Base-by-base conservation (phyloP, 768 basidiomycete species). In the Trametes villosa region DNA sequence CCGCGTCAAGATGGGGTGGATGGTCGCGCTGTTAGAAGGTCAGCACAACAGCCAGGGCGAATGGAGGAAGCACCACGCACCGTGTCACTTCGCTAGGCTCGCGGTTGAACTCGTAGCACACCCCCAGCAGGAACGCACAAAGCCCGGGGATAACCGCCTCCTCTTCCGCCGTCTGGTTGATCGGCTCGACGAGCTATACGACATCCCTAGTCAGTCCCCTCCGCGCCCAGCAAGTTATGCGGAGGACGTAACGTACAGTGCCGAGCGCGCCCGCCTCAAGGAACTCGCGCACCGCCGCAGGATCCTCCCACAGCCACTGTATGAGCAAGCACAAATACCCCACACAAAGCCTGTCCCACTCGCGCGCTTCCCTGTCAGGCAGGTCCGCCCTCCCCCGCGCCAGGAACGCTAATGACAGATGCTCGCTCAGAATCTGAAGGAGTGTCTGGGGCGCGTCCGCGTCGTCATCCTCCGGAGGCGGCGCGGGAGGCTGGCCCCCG, bases 281-380 rank as follows among this genome's bases (percentile, higher is more conserved):
- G 69, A 98, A 96, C 70, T 92, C 94, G 62, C 87, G 82, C 52
- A 97, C 94, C 0, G 91, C 88, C 53, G 80, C 83, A 0, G 95
- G 87, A 67, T 97, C 96, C 68, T 98, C 96, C 96, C 96, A 99
- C 8, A 97, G 79, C 97, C 97, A 99, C 63, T 95, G 93, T 4
- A 86, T 81, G 31, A 99, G 79, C 54, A 97, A 73, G 48, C 85
- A 84, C 34, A 98, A 78, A 70, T 98, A 96, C 0, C 88, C 91
- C 9, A 92, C 86, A 68, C 95, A 87, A 47, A 96, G 78, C 59
- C 94, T 81, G 63, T 94, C 94, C 94, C 95, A 98, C 68, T 97
- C 96, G 49, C 89, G 79, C 15, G 85, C 81, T 67, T 96, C 92
- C 45, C 80, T 79, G 38, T 86, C 86, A 6, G 87, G 86, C 24